phyloP scores from a whole-genome alignment of 805 yeast genomes.

The Candida ponderosae region DNA sequence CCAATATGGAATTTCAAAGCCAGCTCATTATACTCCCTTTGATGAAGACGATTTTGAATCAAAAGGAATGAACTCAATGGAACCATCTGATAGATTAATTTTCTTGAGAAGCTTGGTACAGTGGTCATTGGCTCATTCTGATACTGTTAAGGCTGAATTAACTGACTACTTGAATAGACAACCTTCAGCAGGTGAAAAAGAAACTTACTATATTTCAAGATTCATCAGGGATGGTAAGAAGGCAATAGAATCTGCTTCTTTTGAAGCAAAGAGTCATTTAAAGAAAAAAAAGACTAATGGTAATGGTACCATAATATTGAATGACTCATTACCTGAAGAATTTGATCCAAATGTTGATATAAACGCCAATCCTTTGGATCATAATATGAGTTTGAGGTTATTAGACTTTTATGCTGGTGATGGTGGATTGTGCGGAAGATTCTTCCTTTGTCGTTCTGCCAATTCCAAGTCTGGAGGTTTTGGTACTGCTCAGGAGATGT shows the following conservation, averaged over 20 bases:
- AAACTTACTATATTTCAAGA: conserved; percentile 17
- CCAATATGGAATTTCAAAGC: conserved; percentile 8
- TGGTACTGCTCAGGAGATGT: conserved; percentile 7
- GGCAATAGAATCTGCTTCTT: conserved; percentile 12
- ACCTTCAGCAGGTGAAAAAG: conserved; percentile 15
- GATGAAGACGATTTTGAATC: conserved; percentile 11
- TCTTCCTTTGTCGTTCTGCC: conserved; percentile 15
- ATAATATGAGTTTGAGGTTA: conserved; percentile 14
- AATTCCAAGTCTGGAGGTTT: conserved; percentile 11
- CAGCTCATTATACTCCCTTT: conserved; percentile 13
- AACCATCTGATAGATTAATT: conserved; percentile 17
- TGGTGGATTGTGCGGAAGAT: conserved; percentile 18
- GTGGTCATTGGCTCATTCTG: conserved; percentile 16
- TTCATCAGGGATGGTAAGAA: conserved; percentile 15
- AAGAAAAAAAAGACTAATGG: conserved; percentile 3
- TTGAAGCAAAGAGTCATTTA: conserved; percentile 1
- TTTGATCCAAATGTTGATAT: conserved; percentile 12
- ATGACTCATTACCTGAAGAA: neutral
- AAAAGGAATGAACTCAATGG: conserved; percentile 10
- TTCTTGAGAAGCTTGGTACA: conserved; percentile 13
- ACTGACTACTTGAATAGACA: conserved; percentile 6
- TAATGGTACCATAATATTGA: neutral
- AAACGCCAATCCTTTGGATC: conserved; percentile 9
- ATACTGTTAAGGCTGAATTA: conserved; percentile 9
- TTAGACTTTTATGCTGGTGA: conserved; percentile 21